phyloP scores from a whole-genome alignment of 768 basidiomycete genomes.

The Neoboletus brunneissimus region DNA sequence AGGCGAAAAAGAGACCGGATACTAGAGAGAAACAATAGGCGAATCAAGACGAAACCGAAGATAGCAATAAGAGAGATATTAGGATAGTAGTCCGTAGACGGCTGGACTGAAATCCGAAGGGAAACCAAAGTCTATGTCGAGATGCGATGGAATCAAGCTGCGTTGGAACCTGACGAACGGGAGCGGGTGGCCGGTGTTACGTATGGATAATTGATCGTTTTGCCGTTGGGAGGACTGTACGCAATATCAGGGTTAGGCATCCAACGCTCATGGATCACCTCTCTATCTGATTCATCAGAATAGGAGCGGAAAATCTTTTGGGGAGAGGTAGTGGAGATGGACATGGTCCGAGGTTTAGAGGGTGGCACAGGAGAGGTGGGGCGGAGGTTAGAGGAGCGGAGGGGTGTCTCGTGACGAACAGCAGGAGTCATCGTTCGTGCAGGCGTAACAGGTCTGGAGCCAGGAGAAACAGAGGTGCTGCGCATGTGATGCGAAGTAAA shows the following conservation, averaged over 20 bases:
- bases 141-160: conserved; percentile 30
- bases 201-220: conserved; percentile 27
- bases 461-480: conserved; percentile 48
- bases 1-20: conserved; percentile 4
- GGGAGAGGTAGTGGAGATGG: conserved; percentile 46
- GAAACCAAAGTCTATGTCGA: conserved; percentile 24
- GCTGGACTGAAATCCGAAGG: conserved; percentile 26
- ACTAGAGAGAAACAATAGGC: conserved; percentile 20
- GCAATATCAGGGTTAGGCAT: conserved; percentile 46
- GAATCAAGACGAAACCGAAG: conserved; percentile 27
- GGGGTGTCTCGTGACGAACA: conserved; percentile 29
- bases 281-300: conserved; percentile 60
- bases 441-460: conserved; percentile 34
- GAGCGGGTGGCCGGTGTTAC: conserved; percentile 24
- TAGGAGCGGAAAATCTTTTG: conserved; percentile 58
- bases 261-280: conserved; percentile 64
- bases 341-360: conserved; percentile 49
- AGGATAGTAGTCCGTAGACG: conserved; percentile 30
- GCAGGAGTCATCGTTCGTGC: conserved; percentile 30
- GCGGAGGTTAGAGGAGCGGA: conserved; percentile 29
- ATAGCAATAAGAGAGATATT: conserved; percentile 37
- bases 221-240: conserved; percentile 37
- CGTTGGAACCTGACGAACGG: conserved; percentile 35
- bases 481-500: conserved; percentile 53
- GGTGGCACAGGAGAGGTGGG: conserved; percentile 31